Evolutionary conservation across 2,329 filamentous ascomycete genomes (phyloP).

Genomic region (Fusarium setosum): DNA sequence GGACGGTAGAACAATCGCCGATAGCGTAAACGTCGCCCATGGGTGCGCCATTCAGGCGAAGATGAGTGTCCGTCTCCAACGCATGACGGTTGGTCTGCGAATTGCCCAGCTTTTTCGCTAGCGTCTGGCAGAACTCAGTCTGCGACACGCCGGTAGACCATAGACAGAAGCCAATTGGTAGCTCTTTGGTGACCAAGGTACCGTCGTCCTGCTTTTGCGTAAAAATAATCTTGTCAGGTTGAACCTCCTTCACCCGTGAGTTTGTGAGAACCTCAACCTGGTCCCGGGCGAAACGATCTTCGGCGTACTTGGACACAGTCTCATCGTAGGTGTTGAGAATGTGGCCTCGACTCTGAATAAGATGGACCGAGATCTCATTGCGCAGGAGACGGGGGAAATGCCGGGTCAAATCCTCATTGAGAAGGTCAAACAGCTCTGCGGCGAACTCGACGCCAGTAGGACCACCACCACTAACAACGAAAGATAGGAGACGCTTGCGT

Average conservation of each 20-base stretch:
- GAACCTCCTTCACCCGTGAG: constrained; percentile 90
- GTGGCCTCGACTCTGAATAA: constrained; percentile 94
- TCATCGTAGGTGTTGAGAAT: constrained; percentile 99
- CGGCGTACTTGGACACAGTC: constrained; percentile 90
- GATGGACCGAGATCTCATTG: constrained; percentile 96
- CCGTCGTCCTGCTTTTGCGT: constrained; percentile 83
- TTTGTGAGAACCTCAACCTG: constrained; percentile 93
- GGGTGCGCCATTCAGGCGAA: constrained; percentile 88
- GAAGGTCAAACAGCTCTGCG: constrained; percentile 92
- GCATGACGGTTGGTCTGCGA: constrained; percentile 89
- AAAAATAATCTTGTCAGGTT: constrained; percentile 86
- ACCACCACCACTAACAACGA: constrained; percentile 94
- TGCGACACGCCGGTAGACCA: constrained; percentile 98
- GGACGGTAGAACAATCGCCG: constrained; percentile 94
- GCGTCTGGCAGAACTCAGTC: constrained; percentile 79
- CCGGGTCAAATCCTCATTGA: constrained; percentile 90
- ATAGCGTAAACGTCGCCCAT: constrained; percentile 96
- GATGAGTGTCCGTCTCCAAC: constrained; percentile 92
- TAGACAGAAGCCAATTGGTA: constrained; percentile 94
- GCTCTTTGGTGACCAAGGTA: constrained; percentile 84
- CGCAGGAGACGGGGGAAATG: constrained; percentile 91
- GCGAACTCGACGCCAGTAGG: constrained; percentile 98
- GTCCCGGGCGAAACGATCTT: constrained; percentile 90
- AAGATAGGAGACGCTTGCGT: constrained; percentile 86
- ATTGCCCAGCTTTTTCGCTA: constrained; percentile 81